Evolutionary conservation across 768 basidiomycete genomes (phyloP).

Genomic region (Chalciporus piperatus): DNA sequence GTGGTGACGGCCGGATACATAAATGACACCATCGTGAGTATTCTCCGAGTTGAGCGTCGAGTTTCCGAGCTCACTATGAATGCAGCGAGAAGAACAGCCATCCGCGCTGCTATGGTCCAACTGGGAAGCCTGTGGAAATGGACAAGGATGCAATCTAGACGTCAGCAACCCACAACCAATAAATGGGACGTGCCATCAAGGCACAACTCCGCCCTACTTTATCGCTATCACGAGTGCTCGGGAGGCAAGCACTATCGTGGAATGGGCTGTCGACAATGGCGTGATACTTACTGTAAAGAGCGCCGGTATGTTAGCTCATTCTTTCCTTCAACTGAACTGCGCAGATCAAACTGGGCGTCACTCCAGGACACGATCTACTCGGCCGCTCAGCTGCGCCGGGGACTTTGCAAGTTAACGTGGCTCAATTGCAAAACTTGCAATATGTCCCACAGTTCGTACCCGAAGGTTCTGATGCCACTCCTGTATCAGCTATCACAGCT

Average conservation of each 20-base stretch:
- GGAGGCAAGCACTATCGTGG: conserved; percentile 5
- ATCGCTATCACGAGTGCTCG: neutral
- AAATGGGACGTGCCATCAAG: neutral
- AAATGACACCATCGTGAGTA: conserved; percentile 1
- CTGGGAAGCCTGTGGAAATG: conserved; percentile 8
- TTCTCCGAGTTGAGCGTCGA: too few species aligned
- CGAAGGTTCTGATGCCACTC: neutral
- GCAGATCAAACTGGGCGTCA: too few species aligned
- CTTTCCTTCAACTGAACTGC: too few species aligned
- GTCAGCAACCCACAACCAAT: neutral
- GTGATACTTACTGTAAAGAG: conserved; percentile 8
- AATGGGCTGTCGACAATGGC: conserved; percentile 1
- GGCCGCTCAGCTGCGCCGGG: neutral
- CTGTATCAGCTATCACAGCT: neutral
- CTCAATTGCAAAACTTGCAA: neutral
- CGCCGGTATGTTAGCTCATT: neutral
- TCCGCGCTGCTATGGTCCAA: conserved; percentile 5
- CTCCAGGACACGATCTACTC: neutral
- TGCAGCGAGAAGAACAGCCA: neutral
- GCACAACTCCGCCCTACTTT: conserved; percentile 3
- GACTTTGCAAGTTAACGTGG: neutral
- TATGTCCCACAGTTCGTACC: neutral
- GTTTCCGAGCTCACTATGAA: too few species aligned
- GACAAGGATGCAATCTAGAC: conserved; percentile 4
- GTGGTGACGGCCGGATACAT: neutral